Conservation (phyloP, 73 alveolate genomes). For the Breviolum minutum region DNA sequence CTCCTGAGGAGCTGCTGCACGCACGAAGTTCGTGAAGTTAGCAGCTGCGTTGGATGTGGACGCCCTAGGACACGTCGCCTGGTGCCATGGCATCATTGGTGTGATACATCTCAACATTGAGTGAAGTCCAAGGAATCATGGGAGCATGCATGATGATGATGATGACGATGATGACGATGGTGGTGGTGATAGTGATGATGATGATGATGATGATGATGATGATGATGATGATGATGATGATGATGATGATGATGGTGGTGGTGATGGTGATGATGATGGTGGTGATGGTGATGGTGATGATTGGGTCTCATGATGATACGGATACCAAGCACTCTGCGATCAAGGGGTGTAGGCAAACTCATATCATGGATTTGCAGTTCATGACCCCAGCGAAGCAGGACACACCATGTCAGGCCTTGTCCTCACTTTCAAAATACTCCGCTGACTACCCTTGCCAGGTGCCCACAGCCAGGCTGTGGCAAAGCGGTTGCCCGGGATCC, state of each 20-base stretch:
- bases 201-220: not conserved
- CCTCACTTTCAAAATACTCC: not conserved
- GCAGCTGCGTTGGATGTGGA: constrained; percentile 27
- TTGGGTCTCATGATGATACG: not conserved
- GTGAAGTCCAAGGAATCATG: not conserved
- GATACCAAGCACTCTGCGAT: not conserved
- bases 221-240: not conserved
- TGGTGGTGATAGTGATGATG: not conserved
- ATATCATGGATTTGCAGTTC: not conserved
- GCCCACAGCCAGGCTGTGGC: constrained; percentile 79
- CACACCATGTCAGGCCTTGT: no score
- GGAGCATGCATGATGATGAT: not conserved
- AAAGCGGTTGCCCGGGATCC: constrained; percentile 51
- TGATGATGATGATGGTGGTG: not conserved
- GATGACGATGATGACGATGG: not conserved
- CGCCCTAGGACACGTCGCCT: constrained; percentile 20
- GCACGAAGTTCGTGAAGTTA: constrained; percentile 11
- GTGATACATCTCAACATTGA: not conserved
- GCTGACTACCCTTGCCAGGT: not conserved
- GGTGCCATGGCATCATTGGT: not conserved
- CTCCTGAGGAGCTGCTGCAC: not conserved
- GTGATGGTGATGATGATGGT: not conserved
- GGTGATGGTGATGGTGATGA: not conserved
- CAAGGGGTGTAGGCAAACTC: not conserved
- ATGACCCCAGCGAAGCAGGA: not conserved